phyloP scores from a whole-genome alignment of 2,329 filamentous ascomycete species.

The Colletotrichum tamarilloi region DNA sequence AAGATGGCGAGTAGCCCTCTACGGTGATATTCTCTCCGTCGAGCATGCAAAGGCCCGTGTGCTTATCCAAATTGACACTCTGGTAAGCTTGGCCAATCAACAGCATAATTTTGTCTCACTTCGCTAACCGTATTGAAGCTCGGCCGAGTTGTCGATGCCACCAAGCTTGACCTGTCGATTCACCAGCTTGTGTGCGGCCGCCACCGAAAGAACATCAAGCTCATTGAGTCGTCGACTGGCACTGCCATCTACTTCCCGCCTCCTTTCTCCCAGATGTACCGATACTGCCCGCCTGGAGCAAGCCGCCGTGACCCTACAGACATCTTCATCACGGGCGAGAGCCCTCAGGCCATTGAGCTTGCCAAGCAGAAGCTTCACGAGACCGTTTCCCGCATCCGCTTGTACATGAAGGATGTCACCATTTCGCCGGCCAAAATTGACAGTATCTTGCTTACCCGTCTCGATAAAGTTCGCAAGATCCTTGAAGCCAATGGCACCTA shows the following conservation, averaged over 20 bases:
- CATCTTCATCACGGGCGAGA: conserved; percentile 95
- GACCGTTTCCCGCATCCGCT: conserved; percentile 81
- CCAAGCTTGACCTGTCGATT: conserved; percentile 85
- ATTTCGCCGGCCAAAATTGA: conserved; percentile 94
- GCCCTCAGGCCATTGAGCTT: conserved; percentile 82
- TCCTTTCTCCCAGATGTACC: conserved; percentile 90
- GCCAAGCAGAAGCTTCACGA: conserved; percentile 95
- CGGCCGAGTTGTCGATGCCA: conserved; percentile 78
- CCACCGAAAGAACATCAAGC: conserved; percentile 96
- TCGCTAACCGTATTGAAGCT: conserved; percentile 59
- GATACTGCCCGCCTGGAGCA: conserved; percentile 86
- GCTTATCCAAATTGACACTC: conserved; percentile 95
- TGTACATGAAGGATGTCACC: conserved; percentile 91
- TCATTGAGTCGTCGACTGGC: conserved; percentile 94
- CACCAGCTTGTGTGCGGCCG: conserved; percentile 94
- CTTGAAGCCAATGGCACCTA: conserved; percentile 97
- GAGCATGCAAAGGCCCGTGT: conserved; percentile 98
- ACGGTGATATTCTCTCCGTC: conserved; percentile 92
- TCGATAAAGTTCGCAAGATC: conserved; percentile 98
- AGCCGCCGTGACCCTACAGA: conserved; percentile 86
- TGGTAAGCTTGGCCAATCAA: conserved; percentile 63
- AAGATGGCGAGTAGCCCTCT: conserved; percentile 92
- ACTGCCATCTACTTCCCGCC: conserved; percentile 99
- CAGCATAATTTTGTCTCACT: neutral
- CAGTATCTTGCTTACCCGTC: conserved; percentile 87